phyloP scores from a whole-genome alignment of 2,329 filamentous ascomycete species.

The Neocucurbitaria cava region DNA sequence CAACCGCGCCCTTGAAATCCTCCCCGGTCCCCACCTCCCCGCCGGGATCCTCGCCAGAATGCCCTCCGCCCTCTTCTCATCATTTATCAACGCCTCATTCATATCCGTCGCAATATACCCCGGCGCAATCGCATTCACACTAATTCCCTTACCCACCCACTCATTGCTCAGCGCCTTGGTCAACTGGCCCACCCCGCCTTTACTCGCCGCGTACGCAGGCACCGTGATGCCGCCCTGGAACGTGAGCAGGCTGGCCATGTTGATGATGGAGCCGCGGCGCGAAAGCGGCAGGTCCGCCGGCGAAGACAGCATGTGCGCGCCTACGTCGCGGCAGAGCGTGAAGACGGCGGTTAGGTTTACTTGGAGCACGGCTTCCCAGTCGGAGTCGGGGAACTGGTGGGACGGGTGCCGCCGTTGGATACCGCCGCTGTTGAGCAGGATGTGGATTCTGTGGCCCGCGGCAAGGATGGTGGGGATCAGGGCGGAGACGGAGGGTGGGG shows the following conservation, averaged over 20 bases:
- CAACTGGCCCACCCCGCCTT: conserved; percentile 83
- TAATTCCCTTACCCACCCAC: conserved; percentile 80
- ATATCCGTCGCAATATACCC: conserved; percentile 95
- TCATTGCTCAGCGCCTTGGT: conserved; percentile 88
- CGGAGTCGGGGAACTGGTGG: conserved; percentile 75
- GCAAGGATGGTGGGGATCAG: conserved; percentile 68
- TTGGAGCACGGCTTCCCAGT: conserved; percentile 84
- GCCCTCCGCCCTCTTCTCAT: conserved; percentile 71
- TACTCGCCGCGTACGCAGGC: conserved; percentile 84
- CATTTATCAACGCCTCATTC: conserved; percentile 82
- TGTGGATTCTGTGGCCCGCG: conserved; percentile 70
- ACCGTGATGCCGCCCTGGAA: conserved; percentile 91
- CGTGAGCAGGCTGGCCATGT: conserved; percentile 79
- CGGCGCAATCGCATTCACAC: conserved; percentile 86
- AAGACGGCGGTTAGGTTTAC: conserved; percentile 88
- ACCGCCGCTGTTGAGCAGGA: conserved; percentile 85
- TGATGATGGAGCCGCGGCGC: conserved; percentile 77
- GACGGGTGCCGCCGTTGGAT: conserved; percentile 82
- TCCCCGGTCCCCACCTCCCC: conserved; percentile 81
- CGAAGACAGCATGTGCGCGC: conserved; percentile 76
- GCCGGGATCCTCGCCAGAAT: conserved; percentile 85
- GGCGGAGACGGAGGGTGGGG: conserved; percentile 63
- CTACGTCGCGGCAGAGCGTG: conserved; percentile 76
- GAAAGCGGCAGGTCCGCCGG: conserved; percentile 54
- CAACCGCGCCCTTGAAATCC: conserved; percentile 84